Base-by-base conservation (phyloP, 2,329 filamentous ascomycete genomes). In the Thermothelomyces thermophilus region DNA sequence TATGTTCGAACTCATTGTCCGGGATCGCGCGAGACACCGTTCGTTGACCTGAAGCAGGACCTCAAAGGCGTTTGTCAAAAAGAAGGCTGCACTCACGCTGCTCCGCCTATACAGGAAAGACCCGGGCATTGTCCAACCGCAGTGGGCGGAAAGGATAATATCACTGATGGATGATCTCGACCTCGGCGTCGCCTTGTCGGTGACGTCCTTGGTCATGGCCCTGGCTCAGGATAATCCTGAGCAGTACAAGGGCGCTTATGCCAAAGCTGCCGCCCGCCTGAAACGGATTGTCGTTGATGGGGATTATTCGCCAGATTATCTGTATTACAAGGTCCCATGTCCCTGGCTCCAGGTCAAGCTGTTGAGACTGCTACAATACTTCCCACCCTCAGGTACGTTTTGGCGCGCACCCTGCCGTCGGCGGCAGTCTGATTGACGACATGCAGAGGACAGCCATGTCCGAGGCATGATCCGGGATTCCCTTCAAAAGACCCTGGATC, bases 241-340 rank as follows among this genome's bases (percentile, higher is more conserved):
- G 1, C 85, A 90, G 63, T 98, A 96, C 74, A 91, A 86, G 68
- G 90, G 90, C 36, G 88, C 88, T 61, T 97, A 96, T 65, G 84
- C 90, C 56, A 98, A 97, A 70, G 91, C 91, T 28, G 91, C 91
- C 0, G 86, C 88, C 54, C 78, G 90, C 50, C 69, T 98, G 61
- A 95, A 95, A 72, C 84, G 87, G 58, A 87, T 97, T 58, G 77
- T 96, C 14, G 83, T 97, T 22, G 91, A 97, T 59, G 85, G 86
- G 56, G 91, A 98, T 60, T 93, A 88, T 62, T 81, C 88, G 0
- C 79, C 82, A 49, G 93, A 97, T 65, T 98, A 98, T 65, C 80
- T 96, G 22, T 98, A 98, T 73, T 98, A 98, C 75, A 96, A 96
- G 64, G 93, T 98, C n/a, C 93, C 93, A 1, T 98, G 93, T 64